A percentile compares a stretch with the other conserved stretches of the same genome.
Evolutionary conservation across 225 moss, liverwort and hornwort genomes (phyloP).

Genomic region (Bryoerythrophyllum caledonicum): DNA sequence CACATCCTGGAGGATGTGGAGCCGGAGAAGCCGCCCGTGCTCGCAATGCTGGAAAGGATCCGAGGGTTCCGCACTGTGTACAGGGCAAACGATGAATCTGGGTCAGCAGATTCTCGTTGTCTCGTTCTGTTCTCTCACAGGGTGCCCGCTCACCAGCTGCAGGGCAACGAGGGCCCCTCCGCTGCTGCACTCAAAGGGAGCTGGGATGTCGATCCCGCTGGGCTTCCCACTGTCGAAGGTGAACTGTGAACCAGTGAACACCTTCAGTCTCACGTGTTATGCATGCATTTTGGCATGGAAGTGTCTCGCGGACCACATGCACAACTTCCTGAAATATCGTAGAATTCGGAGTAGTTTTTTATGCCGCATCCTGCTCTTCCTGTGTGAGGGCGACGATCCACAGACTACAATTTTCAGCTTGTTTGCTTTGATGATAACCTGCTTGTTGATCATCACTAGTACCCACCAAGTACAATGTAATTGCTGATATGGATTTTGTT

Average conservation of each 20-base stretch:
- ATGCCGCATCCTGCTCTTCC: background rate
- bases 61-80: constrained; percentile 31
- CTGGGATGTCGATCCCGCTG: constrained; percentile 51
- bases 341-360: background rate
- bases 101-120: background rate
- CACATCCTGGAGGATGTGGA: constrained; percentile 25
- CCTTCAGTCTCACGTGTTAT: constrained; percentile 4
- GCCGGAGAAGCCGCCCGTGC: background rate
- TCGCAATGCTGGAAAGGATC: constrained; percentile 28
- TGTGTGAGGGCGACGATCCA: constrained; percentile 5
- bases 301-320: background rate
- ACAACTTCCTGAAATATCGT: background rate
- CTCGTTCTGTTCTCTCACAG: constrained; percentile 35
- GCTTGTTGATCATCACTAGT: background rate
- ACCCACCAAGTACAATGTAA: background rate
- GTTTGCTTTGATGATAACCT: background rate
- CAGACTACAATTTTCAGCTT: background rate
- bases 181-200: background rate
- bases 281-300: background rate
- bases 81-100: background rate
- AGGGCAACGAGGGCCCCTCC: constrained; percentile 12
- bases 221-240: constrained; percentile 13
- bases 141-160: constrained; percentile 35
- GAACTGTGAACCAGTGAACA: constrained; percentile 19
- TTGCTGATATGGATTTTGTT: background rate